Base-by-base conservation (phyloP, 768 basidiomycete genomes). In the Lactarius quietus region DNA sequence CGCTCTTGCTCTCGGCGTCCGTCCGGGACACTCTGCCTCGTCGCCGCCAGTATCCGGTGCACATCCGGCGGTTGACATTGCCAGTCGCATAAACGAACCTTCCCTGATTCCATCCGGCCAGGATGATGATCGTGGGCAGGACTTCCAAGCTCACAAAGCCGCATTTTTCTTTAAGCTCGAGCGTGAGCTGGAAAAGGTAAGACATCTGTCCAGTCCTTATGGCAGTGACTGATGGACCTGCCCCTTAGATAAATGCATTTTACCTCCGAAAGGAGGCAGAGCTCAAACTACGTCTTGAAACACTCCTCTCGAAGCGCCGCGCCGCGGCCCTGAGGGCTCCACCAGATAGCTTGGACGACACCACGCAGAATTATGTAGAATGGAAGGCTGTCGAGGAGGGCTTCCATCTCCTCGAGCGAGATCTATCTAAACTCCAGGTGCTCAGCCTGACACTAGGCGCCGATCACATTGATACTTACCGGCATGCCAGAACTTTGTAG, bases 81-180 rank as follows among this genome's bases (percentile, higher is more conserved):
- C 68, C 28, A 67, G 64, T 55, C 66, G 71, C 31, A 71, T 77
- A 41, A 77, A 81, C 63, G 84, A 81, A 65, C 82, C 87, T 26
- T 84, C 84, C 48, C 81, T 90, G 69, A 83, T 89, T 68, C 80
- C 88, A 39, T 80, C 86, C 6, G 81, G 82, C 26, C 82, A 87
- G 70, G 88, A 92, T 73, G 83, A 84, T 35, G 89, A 88, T 70
- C 79, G 92, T 63, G 88, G 92, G 1, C 85, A 90, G 20, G 89
- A 92, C 72, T 95, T 98, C 70, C 92, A 90, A 72, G 93, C 95
- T 17, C 93, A 96, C 79, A 93, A 95, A 73, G 92, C 95, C 4
- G 93, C 94, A 1, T 99, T 98, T 81, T 98, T 99, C 81, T 98
- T 97, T 84, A 98, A 95, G 75, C 84, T 99, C 0, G 95, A 98